Evolutionary conservation across 2,329 filamentous ascomycete species (phyloP).

Genomic region (Colletotrichum tanaceti): DNA sequence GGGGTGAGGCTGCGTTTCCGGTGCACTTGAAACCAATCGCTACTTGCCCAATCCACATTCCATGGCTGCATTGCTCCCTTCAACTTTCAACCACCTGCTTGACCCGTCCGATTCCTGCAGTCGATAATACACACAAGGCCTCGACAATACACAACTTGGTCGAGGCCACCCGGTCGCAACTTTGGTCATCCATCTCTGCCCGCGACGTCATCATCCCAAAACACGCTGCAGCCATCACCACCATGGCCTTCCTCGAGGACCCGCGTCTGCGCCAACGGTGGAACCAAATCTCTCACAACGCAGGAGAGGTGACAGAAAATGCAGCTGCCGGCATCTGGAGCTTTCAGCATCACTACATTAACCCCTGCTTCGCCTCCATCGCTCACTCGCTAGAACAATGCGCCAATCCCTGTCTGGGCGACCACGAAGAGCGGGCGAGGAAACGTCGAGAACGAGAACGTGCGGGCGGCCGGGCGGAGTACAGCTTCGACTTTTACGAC

Average conservation of each 20-base stretch:
- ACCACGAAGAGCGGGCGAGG: slow-evolving; percentile 78
- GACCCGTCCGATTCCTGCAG: not conserved
- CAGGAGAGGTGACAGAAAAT: slow-evolving; percentile 89
- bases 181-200: slow-evolving; percentile 13
- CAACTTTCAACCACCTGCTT: slow-evolving; percentile 14
- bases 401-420: slow-evolving; percentile 75
- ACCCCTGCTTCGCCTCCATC: slow-evolving; percentile 80
- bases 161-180: slow-evolving; percentile 28
- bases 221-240: slow-evolving; percentile 41
- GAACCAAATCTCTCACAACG: slow-evolving; percentile 91
- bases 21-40: slow-evolving; percentile 38
- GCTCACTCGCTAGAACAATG: slow-evolving; percentile 77
- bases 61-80: slow-evolving; percentile 35
- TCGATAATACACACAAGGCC: slow-evolving; percentile 19
- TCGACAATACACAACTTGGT: slow-evolving; percentile 25
- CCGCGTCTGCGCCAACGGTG: slow-evolving; percentile 92
- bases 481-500: slow-evolving; percentile 97
- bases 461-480: slow-evolving; percentile 74
- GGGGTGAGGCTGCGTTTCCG: slow-evolving; percentile 28
- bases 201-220: slow-evolving; percentile 34
- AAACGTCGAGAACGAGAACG: slow-evolving; percentile 73
- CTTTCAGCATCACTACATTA: slow-evolving; percentile 87
- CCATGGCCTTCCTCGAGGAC: slow-evolving; percentile 76
- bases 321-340: slow-evolving; percentile 92
- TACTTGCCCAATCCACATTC: slow-evolving; percentile 30